phyloP scores from a whole-genome alignment of 345 rosid genomes.

The Salix suchowensis region DNA sequence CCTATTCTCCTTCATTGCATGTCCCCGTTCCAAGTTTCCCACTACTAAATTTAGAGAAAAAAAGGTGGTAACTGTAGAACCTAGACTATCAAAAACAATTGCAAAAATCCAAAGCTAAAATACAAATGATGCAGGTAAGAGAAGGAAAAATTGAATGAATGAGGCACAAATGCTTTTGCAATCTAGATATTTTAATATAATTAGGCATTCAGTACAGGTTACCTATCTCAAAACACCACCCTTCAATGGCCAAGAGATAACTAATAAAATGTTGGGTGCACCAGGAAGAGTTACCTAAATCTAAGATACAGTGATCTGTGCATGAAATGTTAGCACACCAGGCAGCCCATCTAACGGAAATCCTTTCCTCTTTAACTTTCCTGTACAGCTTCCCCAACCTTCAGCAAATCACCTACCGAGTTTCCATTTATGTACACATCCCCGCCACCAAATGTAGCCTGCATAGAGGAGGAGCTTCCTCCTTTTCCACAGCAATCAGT shows the following conservation, averaged over 20 bases:
- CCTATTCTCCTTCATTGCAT: too few species aligned
- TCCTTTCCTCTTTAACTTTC: background rate
- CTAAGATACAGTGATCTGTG: conserved; percentile 18
- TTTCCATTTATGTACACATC: conserved; percentile 14
- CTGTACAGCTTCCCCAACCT: conserved; percentile 20
- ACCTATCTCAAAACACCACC: background rate
- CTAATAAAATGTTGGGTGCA: background rate
- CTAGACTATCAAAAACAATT: too few species aligned
- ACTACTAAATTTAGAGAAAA: too few species aligned
- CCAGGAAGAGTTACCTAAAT: conserved; percentile 3
- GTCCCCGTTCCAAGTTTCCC: too few species aligned
- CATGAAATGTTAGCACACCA: conserved; percentile 10
- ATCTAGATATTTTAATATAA: background rate
- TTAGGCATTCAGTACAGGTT: background rate
- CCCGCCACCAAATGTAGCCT: conserved; percentile 6
- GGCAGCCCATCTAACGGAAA: conserved; percentile 11
- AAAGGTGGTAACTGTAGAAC: too few species aligned
- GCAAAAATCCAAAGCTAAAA: too few species aligned
- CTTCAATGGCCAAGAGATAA: background rate
- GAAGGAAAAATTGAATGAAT: background rate
- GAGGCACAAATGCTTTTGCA: background rate
- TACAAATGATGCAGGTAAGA: too few species aligned
- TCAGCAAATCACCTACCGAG: conserved; percentile 5
- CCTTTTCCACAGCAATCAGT: conserved; percentile 25
- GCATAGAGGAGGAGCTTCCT: conserved; percentile 20